Percentiles rank a stretch among this genome's conserved stretches.
phyloP scores from a whole-genome alignment of 2,329 filamentous ascomycete species.

The Colletotrichum chrysophilum region DNA sequence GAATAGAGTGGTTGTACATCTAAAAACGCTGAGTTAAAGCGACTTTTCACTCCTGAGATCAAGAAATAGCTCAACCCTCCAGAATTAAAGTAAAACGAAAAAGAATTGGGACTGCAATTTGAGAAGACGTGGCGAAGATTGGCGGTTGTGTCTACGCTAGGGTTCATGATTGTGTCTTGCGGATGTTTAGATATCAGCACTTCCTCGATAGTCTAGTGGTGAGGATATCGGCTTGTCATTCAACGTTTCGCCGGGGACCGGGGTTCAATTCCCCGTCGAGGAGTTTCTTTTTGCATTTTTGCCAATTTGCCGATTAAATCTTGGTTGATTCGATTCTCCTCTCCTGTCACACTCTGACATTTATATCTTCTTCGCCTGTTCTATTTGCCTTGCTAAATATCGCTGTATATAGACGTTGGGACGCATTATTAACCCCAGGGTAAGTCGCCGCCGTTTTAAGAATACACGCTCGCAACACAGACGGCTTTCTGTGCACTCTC shows the following conservation, averaged over 20 bases:
- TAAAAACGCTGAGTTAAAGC: neutral
- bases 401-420: neutral
- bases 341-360: too few species aligned
- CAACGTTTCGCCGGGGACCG: conserved; percentile 13
- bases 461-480: neutral
- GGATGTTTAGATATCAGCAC: fast-evolving
- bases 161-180: fast-evolving
- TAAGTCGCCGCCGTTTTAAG: neutral
- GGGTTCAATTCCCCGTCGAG: conserved; percentile 24
- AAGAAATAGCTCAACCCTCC: neutral
- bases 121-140: neutral
- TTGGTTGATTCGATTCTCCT: neutral
- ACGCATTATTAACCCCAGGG: neutral
- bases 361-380: neutral
- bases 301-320: neutral
- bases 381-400: neutral
- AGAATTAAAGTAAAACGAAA: neutral
- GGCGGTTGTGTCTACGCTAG: neutral
- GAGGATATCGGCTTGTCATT: conserved; percentile 22
- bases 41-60: fast-evolving
- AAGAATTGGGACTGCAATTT: neutral
- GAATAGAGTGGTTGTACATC: neutral
- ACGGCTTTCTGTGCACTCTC: neutral
- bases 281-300: neutral
- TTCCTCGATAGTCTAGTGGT: conserved; percentile 23